Evolutionary conservation across 108 stramenopile species (phyloP).

Genomic region (Stephanodiscus minutulus): DNA sequence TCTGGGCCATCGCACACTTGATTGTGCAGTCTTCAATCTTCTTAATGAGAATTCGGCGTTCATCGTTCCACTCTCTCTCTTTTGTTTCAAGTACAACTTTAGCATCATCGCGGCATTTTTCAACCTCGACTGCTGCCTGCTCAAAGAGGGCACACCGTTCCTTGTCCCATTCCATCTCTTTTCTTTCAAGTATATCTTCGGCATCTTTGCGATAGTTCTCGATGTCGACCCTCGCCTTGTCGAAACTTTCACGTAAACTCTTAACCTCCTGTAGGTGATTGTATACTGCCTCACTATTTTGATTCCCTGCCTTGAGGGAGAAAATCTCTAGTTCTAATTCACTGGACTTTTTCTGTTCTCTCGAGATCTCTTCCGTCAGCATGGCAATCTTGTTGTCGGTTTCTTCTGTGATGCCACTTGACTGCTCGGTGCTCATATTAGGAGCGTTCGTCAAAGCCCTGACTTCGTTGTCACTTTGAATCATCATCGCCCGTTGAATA

Average conservation of each 20-base stretch:
- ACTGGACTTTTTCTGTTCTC: neutral
- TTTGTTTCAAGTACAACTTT: slow-evolving; percentile 4
- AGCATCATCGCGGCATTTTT: slow-evolving; percentile 11
- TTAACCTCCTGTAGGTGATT: slow-evolving; percentile 41
- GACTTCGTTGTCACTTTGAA: neutral
- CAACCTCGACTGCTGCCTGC: too few relatives aligned
- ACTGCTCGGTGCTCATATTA: neutral
- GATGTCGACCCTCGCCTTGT: slow-evolving; percentile 37
- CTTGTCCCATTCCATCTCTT: slow-evolving; percentile 24
- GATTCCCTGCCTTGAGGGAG: slow-evolving; percentile 3
- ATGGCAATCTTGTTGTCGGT: neutral
- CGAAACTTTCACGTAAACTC: slow-evolving; percentile 32
- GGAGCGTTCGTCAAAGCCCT: neutral
- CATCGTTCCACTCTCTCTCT: slow-evolving; percentile 24
- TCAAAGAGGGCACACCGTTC: slow-evolving; percentile 16
- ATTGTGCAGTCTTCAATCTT: neutral
- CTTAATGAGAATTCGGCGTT: neutral
- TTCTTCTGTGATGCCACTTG: neutral
- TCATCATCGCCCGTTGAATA: neutral
- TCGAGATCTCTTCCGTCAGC: neutral
- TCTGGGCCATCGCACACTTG: neutral
- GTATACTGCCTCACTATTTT: slow-evolving; percentile 26
- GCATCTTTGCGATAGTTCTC: slow-evolving; percentile 20
- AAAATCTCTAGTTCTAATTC: slow-evolving; percentile 10
- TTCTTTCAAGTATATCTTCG: slow-evolving; percentile 1